phyloP scores from a whole-genome alignment of 805 yeast species.

The Ogataea angusta region DNA sequence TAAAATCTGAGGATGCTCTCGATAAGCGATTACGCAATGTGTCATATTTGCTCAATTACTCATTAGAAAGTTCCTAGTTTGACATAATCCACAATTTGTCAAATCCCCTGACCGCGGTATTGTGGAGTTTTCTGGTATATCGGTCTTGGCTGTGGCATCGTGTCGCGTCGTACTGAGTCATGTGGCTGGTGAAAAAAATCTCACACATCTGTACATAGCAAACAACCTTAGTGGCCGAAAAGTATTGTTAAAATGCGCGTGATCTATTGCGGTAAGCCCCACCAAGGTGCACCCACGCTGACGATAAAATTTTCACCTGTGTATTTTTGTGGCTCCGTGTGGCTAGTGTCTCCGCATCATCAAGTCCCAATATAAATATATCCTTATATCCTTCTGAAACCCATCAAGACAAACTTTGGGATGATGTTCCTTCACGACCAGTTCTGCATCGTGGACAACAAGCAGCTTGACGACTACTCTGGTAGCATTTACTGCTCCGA shows the following conservation, averaged over 20 bases:
- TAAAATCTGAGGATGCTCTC: conserved; percentile 1
- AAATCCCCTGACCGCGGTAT: not conserved
- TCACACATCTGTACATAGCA: conserved; percentile 1
- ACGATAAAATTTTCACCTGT: not conserved
- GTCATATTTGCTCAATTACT: not conserved
- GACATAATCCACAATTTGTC: not conserved
- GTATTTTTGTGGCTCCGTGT: conserved; percentile 1
- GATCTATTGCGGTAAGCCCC: conserved; percentile 1
- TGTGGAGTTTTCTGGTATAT: conserved; percentile 10
- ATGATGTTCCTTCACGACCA: conserved; percentile 22
- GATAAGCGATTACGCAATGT: conserved; percentile 8
- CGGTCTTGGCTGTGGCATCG: conserved; percentile 7
- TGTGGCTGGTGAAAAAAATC: not conserved
- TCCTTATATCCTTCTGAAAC: not conserved
- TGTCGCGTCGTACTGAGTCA: not conserved
- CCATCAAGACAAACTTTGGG: not conserved
- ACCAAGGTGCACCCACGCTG: conserved; percentile 1
- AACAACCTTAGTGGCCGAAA: not conserved
- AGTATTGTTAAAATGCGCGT: conserved; percentile 2
- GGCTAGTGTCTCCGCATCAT: conserved; percentile 8
- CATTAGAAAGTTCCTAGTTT: not conserved
- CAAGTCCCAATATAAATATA: conserved; percentile 5
- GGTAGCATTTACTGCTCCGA: conserved; percentile 20
- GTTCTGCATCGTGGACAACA: conserved; percentile 25
- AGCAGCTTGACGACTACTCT: conserved; percentile 9